Evolutionary conservation across 2,329 filamentous ascomycete genomes (phyloP).

Genomic region (Thyridium curvatum): DNA sequence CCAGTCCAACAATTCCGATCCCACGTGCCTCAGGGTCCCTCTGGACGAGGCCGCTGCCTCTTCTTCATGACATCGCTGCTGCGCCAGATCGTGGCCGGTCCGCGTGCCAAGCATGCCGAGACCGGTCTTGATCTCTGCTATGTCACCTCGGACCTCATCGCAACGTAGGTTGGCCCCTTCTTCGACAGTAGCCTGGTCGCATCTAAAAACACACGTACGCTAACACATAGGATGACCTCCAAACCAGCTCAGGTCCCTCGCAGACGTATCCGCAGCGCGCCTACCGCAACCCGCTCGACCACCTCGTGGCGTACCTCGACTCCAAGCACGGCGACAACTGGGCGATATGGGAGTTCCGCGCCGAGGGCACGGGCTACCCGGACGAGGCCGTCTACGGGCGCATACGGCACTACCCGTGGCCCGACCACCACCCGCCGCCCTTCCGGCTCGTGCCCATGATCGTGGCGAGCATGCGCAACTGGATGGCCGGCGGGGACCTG

Average conservation of each 20-base stretch:
- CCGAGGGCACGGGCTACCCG: slow-evolving; percentile 92
- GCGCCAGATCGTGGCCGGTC: slow-evolving; percentile 86
- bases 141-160: slow-evolving; percentile 74
- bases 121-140: slow-evolving; percentile 92
- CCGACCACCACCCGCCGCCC: slow-evolving; percentile 93
- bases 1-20: too few species aligned
- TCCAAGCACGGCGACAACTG: slow-evolving; percentile 75
- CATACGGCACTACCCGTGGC: slow-evolving; percentile 90
- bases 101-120: slow-evolving; percentile 76
- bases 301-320: slow-evolving; percentile 83
- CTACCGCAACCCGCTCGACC: slow-evolving; percentile 88
- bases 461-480: slow-evolving; percentile 87
- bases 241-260: slow-evolving; percentile 78
- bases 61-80: slow-evolving; percentile 64
- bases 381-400: slow-evolving; percentile 82
- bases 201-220: not conserved
- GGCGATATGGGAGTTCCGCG: slow-evolving; percentile 97
- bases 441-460: slow-evolving; percentile 85
- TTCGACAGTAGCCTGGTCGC: not conserved
- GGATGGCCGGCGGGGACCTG: slow-evolving; percentile 55
- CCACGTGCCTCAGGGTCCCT: too few species aligned
- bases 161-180: slow-evolving; percentile 40
- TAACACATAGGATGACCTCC: slow-evolving; percentile 43
- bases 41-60: too few species aligned
- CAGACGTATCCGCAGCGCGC: slow-evolving; percentile 85